Percentiles rank a stretch among this genome's conserved stretches.
Evolutionary conservation across 208 protist genomes (phyloP).

Genomic region (Leishmania martiniquensis): DNA sequence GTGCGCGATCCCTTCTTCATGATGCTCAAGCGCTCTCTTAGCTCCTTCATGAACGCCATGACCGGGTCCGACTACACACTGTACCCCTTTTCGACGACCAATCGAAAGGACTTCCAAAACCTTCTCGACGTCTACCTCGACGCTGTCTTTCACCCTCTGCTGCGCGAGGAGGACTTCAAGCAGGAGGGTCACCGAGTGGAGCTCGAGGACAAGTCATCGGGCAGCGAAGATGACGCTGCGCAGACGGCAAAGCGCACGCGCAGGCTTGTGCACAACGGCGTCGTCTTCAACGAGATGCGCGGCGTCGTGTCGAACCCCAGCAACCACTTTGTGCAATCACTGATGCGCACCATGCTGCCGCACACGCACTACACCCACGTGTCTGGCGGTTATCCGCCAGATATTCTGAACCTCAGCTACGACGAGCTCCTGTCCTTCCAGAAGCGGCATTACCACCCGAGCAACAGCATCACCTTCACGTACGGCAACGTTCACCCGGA

Average conservation of each 20-base stretch:
- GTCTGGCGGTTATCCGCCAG: slow-evolving; percentile 90
- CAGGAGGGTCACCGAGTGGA: slow-evolving; percentile 94
- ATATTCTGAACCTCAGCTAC: slow-evolving; percentile 87
- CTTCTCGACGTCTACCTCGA: slow-evolving; percentile 95
- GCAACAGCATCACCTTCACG: slow-evolving; percentile 91
- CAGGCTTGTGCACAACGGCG: slow-evolving; percentile 87
- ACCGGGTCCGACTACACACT: slow-evolving; percentile 94
- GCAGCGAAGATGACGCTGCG: not conserved
- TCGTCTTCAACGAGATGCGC: slow-evolving; percentile 96
- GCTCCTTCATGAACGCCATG: slow-evolving; percentile 95
- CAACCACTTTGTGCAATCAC: slow-evolving; percentile 70
- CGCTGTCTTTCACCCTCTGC: slow-evolving; percentile 89
- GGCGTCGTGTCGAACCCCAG: slow-evolving; percentile 89
- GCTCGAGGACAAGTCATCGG: slow-evolving; percentile 41
- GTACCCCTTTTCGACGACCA: slow-evolving; percentile 94
- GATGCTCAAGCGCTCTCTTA: slow-evolving; percentile 91
- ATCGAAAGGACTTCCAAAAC: slow-evolving; percentile 93
- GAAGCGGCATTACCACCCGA: slow-evolving; percentile 90
- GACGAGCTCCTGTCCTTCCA: slow-evolving; percentile 91
- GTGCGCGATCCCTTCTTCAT: slow-evolving; percentile 94
- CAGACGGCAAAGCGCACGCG: slow-evolving; percentile 7
- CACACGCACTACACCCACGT: slow-evolving; percentile 89
- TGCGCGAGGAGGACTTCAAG: slow-evolving; percentile 91
- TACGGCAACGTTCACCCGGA: slow-evolving; percentile 86
- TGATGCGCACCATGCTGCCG: slow-evolving; percentile 85